phyloP scores from a whole-genome alignment of 73 alveolate genomes.

The Diophrys sp. region DNA sequence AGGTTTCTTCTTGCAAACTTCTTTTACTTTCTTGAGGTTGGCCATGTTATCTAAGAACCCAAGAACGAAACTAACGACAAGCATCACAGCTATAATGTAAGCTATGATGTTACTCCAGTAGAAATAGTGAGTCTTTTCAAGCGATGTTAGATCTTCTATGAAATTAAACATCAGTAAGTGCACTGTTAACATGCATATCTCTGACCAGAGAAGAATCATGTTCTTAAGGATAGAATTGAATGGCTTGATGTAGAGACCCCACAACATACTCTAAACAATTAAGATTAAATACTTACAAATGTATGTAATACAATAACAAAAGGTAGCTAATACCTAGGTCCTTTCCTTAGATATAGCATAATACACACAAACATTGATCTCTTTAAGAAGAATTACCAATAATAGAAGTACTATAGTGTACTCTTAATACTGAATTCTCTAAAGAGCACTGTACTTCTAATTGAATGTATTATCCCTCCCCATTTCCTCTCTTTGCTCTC shows the following conservation, averaged over 20 bases:
- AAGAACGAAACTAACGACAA: neutral
- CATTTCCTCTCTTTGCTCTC: neutral
- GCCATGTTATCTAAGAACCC: neutral
- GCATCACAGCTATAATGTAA: neutral
- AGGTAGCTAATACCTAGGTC: neutral
- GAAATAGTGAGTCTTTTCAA: neutral
- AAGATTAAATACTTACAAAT: neutral
- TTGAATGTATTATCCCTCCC: neutral
- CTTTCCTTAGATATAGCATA: neutral
- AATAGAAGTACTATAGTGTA: neutral
- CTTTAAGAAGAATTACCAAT: neutral
- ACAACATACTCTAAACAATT: slow-evolving; percentile 5
- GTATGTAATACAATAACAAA: neutral
- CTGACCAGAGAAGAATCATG: neutral
- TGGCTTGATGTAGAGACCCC: slow-evolving; percentile 10
- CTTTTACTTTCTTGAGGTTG: neutral
- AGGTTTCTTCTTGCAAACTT: neutral
- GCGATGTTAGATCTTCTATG: neutral
- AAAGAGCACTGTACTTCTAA: neutral
- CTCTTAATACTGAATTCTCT: neutral
- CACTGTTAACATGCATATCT: neutral
- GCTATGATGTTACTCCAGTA: neutral
- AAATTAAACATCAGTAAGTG: neutral
- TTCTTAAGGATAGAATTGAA: slow-evolving; percentile 7
- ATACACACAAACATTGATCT: too few relatives aligned